Percentiles rank a stretch among this genome's conserved stretches.
phyloP scores from a whole-genome alignment of 768 basidiomycete genomes.

The Daedaleopsis nitida region DNA sequence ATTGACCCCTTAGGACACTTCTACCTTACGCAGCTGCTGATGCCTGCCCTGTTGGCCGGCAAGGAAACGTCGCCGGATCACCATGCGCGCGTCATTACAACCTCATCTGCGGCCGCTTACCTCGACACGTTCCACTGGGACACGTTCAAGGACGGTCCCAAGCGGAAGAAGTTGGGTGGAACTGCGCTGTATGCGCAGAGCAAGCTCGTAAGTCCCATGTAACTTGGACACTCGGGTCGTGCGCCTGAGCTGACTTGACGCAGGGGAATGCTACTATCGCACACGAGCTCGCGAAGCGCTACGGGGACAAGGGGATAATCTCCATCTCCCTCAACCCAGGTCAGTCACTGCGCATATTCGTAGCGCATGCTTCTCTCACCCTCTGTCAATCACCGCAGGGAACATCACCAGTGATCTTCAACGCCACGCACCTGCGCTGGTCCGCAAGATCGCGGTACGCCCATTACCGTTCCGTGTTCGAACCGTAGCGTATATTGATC shows the following conservation, averaged over 20 bases:
- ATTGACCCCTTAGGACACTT: constrained; percentile 22
- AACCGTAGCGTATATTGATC: neutral
- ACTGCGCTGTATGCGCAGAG: constrained; percentile 33
- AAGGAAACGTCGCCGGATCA: constrained; percentile 41
- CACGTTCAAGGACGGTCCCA: constrained; percentile 34
- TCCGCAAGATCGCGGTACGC: constrained; percentile 11
- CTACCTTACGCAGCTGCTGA: constrained; percentile 43
- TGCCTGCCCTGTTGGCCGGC: constrained; percentile 47
- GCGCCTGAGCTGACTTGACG: neutral
- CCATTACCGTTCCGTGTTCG: neutral
- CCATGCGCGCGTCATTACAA: constrained; percentile 49
- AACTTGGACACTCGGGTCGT: neutral
- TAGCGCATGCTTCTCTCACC: neutral
- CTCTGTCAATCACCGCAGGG: constrained; percentile 7
- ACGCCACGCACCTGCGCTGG: neutral
- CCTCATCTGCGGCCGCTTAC: constrained; percentile 43
- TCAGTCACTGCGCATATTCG: constrained; percentile 1
- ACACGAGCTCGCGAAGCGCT: constrained; percentile 48
- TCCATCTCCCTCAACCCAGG: constrained; percentile 50
- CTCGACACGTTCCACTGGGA: constrained; percentile 40
- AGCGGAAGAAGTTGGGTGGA: constrained; percentile 17
- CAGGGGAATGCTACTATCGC: constrained; percentile 50
- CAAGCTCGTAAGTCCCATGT: constrained; percentile 46
- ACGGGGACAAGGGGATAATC: constrained; percentile 47
- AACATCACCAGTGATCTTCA: constrained; percentile 23